Base-by-base conservation (phyloP, 139 green algal genomes). In the Micractinium conductrix region DNA sequence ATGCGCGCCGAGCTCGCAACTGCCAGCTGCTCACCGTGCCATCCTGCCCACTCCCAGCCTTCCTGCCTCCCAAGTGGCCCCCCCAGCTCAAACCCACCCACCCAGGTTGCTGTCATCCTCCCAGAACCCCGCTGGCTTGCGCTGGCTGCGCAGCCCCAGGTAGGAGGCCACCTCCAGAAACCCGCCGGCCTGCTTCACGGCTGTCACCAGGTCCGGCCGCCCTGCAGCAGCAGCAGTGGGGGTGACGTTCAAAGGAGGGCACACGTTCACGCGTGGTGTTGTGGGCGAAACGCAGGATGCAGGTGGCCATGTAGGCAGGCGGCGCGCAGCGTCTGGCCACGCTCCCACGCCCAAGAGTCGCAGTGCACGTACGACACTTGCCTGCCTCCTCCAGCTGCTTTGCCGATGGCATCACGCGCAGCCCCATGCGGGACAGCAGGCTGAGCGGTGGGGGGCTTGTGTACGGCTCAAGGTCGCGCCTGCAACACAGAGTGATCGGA, bases 91-190 rank as follows among this genome's bases (percentile, higher is more conserved):
- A 24, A 9, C 55, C 4, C 55, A 9, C 21, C 55, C 76, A 82
- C 76, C 67, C 79, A 90, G 67, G 79, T 86, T 84, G 4, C 60
- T 55, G n/a, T 68, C 79, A 10, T 87, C 67, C 2, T 90, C 79
- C 84, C 83, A 90, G 45, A 72, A 88, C 22, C 86, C 86, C 24
- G 81, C 81, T 17, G 87, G 87, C 43, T 80, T 79, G 38, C 85
- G 88, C 72, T 74, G 69, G 44, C 60, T 62, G 50, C 78, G 70
- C 81, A 91, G 73, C 12, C 83, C 84, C 74, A 90, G 78, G 33
- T 55, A 48, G 44, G 83, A 68, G 3, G 81, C 81, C 69, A 86
- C 81, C 70, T 86, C 81, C 22, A 91, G 74, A 65, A 88, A 88
- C 37, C 88, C 88, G 10, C 88, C 88, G 10, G 85, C 85, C 21